These are phyloP conservation scores for Boletellus sp. DNA, from an alignment of 768 basidiomycete genomes.

Conservation along the genomic window DNA sequence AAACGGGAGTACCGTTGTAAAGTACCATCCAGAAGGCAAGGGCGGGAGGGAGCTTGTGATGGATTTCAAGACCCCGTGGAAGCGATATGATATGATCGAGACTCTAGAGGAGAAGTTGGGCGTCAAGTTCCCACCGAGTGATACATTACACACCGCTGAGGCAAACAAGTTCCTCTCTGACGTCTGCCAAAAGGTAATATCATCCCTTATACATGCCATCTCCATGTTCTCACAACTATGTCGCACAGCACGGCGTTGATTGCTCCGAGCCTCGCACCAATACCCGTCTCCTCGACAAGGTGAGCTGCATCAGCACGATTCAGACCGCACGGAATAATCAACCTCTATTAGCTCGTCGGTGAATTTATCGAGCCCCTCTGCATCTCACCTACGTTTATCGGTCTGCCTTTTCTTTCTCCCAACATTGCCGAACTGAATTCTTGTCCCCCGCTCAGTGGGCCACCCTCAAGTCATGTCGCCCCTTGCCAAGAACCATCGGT, in stretches of 20 bases:
- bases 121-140: constrained; percentile 90
- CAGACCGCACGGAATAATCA: not conserved
- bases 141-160: constrained; percentile 81
- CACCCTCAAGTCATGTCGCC: constrained; percentile 99
- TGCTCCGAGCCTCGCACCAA: constrained; percentile 96
- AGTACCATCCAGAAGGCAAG: constrained; percentile 93
- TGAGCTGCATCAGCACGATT: constrained; percentile 21
- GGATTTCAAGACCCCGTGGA: constrained; percentile 94
- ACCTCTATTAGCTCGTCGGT: constrained; percentile 72
- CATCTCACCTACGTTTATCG: constrained; percentile 94
- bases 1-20: constrained; percentile 72
- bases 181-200: constrained; percentile 72
- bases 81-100: constrained; percentile 96
- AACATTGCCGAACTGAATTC: not conserved
- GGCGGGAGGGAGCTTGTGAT: constrained; percentile 71
- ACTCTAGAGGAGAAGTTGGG: constrained; percentile 92
- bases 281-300: constrained; percentile 92
- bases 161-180: constrained; percentile 86
- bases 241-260: constrained; percentile 82
- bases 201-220: not conserved
- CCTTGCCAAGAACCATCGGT: constrained; percentile 97
- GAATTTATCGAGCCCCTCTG: constrained; percentile 98
- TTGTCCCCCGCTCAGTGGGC: constrained; percentile 55
- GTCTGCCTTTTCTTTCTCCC: constrained; percentile 35
- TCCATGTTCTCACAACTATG: not conserved